Evolutionary conservation across 805 yeast genomes (phyloP), one percentile per base, ranked within the genome.

Genomic region (Dipodascopsis uninucleata): DNA sequence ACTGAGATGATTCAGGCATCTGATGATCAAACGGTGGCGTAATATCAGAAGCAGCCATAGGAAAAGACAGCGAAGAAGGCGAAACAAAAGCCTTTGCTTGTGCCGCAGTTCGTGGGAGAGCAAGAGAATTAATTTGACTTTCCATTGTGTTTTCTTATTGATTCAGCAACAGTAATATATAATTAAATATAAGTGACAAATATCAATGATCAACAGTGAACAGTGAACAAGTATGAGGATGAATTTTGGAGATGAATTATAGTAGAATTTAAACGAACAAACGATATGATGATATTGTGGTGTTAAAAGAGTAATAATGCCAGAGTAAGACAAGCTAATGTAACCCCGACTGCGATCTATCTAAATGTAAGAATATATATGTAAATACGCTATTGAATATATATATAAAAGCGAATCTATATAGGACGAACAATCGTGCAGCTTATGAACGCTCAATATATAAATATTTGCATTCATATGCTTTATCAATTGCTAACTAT

Each of bases 51-150:
- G 70, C 61, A 18, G 76, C 73, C 70, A 75, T 77, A 8, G 87
- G 85, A 55, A 73, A 78, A 16, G 81, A 72, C 41, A 81, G 69
- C 18, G 86, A 79, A 29, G 78, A 75, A 32, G 79, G 76, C 22
- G 82, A 81, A 31, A 83, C 79, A 62, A 82, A 83, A 34, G 79
- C 81, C 59, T 77, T 78, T 8, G 90, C 90, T 59, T 79, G 77
- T 4, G 84, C 85, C 9, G 89, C 86, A 16, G 85, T 82, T 17
- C 83, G 80, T 49, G 90, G 90, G 50, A 81, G 74, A 52, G 82
- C 79, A 49, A 82, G 71, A 36, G 88, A 78, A 60, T 82, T 87
- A 88, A 82, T 82, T 9, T 22, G 17, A 10, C 23, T 26, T 26
- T 38, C 41, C 41, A 38, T 38, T 38, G 14, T 36, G 17, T 36